A percentile compares a stretch with the other conserved stretches of the same genome.
Evolutionary conservation across 1,139 yeast species (phyloP).

Genomic region (Kodamaea sp.): DNA sequence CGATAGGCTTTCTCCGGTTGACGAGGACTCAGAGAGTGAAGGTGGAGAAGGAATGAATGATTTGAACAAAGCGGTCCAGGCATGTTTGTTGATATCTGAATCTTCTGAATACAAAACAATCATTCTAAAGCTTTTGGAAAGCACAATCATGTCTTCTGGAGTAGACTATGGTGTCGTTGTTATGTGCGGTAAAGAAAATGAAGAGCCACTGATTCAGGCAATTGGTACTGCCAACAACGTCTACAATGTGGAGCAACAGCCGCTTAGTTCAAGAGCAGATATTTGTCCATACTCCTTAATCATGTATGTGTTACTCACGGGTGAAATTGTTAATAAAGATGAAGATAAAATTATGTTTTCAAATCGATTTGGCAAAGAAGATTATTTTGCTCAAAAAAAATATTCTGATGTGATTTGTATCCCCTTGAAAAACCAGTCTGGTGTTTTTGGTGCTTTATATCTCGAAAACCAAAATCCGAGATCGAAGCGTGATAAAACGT

Average conservation of each 20-base stretch:
- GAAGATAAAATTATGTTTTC: conserved; percentile 37
- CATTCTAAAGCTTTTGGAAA: conserved; percentile 36
- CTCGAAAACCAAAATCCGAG: conserved; percentile 34
- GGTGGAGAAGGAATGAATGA: conserved; percentile 9
- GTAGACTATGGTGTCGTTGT: conserved; percentile 48
- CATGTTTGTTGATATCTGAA: conserved; percentile 50
- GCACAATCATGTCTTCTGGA: conserved; percentile 38
- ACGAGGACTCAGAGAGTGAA: background rate
- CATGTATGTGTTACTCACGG: conserved; percentile 38
- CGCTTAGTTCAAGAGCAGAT: conserved; percentile 40
- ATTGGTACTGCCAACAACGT: conserved; percentile 41
- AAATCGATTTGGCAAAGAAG: conserved; percentile 34
- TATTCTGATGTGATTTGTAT: conserved; percentile 42
- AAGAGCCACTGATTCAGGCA: conserved; percentile 40
- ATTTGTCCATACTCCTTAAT: conserved; percentile 45
- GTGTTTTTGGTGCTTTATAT: conserved; percentile 47
- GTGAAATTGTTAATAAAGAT: conserved; percentile 35
- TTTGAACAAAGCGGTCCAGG: conserved; percentile 33
- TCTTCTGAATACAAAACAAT: conserved; percentile 40
- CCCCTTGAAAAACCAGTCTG: conserved; percentile 45
- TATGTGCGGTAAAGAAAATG: conserved; percentile 25
- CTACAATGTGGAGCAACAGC: conserved; percentile 35
- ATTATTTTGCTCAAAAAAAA: conserved; percentile 36
- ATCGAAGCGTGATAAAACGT: conserved; percentile 9
- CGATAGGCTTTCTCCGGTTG: background rate